phyloP scores from a whole-genome alignment of 2,329 filamentous ascomycete species.

The Fusarium nygamai region DNA sequence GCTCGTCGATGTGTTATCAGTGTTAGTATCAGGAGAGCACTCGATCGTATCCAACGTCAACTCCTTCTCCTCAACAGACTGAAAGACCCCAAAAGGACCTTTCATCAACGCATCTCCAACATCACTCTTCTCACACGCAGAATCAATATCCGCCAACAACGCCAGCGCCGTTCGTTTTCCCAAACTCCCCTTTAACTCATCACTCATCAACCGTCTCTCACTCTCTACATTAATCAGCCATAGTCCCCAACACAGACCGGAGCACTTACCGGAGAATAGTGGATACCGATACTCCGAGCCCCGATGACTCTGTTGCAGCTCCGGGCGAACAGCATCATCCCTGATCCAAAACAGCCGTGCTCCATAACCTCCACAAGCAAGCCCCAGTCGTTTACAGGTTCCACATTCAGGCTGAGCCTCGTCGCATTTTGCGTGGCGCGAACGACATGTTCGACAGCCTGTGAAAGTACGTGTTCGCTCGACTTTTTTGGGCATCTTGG shows the following conservation, averaged over 20 bases:
- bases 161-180: conserved; percentile 35
- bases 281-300: conserved; percentile 52
- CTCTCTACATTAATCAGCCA: conserved; percentile 22
- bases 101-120: conserved; percentile 11
- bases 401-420: conserved; percentile 53
- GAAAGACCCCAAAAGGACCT: conserved; percentile 40
- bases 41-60: not conserved
- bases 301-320: conserved; percentile 39
- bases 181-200: conserved; percentile 47
- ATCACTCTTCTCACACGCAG: conserved; percentile 33
- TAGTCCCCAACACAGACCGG: not conserved
- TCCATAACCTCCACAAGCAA: conserved; percentile 53
- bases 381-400: conserved; percentile 48
- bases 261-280: conserved; percentile 51
- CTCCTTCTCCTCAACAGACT: not conserved
- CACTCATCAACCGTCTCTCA: conserved; percentile 37
- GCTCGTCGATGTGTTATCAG: conserved; percentile 22
- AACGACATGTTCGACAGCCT: conserved; percentile 48
- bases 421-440: conserved; percentile 57
- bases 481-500: conserved; percentile 35
- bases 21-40: conserved; percentile 7
- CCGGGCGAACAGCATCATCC: conserved; percentile 34
- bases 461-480: conserved; percentile 46
- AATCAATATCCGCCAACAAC: conserved; percentile 40
- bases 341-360: conserved; percentile 47